phyloP scores from a whole-genome alignment of 805 yeast genomes.

The Sungouiozyma ichnusensis region DNA sequence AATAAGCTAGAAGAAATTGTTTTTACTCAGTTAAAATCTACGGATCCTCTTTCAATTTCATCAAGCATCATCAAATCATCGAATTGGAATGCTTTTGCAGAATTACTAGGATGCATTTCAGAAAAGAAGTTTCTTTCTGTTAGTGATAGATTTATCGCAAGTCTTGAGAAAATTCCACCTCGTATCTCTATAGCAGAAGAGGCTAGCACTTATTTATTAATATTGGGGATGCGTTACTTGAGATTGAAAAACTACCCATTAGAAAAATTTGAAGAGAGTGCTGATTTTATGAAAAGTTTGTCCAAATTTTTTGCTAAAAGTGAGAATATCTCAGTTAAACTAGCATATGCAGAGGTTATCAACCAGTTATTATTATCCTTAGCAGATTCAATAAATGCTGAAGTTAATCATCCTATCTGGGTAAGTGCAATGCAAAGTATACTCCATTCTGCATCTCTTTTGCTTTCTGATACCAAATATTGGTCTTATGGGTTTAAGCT shows the following conservation, averaged over 20 bases:
- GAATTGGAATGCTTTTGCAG: conserved; percentile 89
- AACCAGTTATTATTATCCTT: conserved; percentile 66
- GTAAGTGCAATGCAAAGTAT: conserved; percentile 63
- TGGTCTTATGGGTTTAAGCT: conserved; percentile 65
- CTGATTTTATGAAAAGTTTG: conserved; percentile 77
- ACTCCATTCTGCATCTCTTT: conserved; percentile 38
- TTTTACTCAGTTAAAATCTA: conserved; percentile 75
- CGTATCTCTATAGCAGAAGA: conserved; percentile 40
- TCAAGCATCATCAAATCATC: conserved; percentile 72
- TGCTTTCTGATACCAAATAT: conserved; percentile 35
- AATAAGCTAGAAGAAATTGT: conserved; percentile 87
- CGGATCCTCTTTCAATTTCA: conserved; percentile 65
- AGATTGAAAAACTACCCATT: conserved; percentile 74
- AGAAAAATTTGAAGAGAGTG: conserved; percentile 85
- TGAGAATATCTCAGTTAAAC: conserved; percentile 50
- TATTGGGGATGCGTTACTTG: conserved; percentile 86
- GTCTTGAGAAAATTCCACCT: conserved; percentile 70
- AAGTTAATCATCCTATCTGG: conserved; percentile 95
- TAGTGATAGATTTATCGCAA: conserved; percentile 88
- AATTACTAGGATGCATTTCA: conserved; percentile 83
- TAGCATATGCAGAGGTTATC: conserved; percentile 80
- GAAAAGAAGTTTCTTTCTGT: conserved; percentile 74
- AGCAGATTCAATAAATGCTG: conserved; percentile 83
- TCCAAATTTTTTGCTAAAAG: conserved; percentile 71
- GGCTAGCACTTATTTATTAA: conserved; percentile 58